Percentiles rank a stretch among this genome's conserved stretches.
phyloP scores from a whole-genome alignment of 2,329 filamentous ascomycete genomes.

The Penicillium janthinellum region DNA sequence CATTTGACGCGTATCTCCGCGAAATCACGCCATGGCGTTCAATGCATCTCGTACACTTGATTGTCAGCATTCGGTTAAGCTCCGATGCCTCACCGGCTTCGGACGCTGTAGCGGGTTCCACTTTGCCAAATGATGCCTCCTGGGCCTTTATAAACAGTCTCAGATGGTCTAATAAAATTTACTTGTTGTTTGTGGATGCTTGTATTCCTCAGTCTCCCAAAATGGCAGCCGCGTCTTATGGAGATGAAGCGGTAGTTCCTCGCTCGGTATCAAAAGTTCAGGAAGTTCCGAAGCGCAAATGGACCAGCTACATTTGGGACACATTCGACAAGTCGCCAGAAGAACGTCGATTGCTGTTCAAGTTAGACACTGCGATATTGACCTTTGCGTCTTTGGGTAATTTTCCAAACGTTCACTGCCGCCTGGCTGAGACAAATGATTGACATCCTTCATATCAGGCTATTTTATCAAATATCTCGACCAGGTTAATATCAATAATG shows the following conservation, averaged over 20 bases:
- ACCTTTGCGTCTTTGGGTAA: slow-evolving; percentile 50
- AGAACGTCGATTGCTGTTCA: slow-evolving; percentile 53
- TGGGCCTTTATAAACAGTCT: slow-evolving; percentile 1
- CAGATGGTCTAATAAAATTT: background rate
- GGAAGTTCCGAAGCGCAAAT: slow-evolving; percentile 41
- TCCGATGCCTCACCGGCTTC: background rate
- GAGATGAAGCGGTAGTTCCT: slow-evolving; percentile 19
- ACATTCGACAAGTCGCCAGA: slow-evolving; percentile 55
- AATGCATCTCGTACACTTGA: background rate
- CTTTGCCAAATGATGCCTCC: background rate
- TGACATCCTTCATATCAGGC: slow-evolving; percentile 30
- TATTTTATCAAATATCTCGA: slow-evolving; percentile 56
- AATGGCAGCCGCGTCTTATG: slow-evolving; percentile 22
- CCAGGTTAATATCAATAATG: slow-evolving; percentile 50
- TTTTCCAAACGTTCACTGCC: background rate
- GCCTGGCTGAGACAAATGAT: background rate
- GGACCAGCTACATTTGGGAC: slow-evolving; percentile 57
- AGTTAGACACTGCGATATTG: slow-evolving; percentile 52
- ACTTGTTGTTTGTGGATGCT: background rate
- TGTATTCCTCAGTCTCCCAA: background rate
- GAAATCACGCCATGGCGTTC: slow-evolving; percentile 11
- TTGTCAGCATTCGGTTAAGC: background rate
- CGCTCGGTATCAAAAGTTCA: slow-evolving; percentile 20
- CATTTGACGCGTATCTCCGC: background rate
- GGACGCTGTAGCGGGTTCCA: background rate